These are phyloP conservation scores for Pythium phragmitis DNA, from an alignment of 352 stramenopile species.

Conservation along the genomic window DNA sequence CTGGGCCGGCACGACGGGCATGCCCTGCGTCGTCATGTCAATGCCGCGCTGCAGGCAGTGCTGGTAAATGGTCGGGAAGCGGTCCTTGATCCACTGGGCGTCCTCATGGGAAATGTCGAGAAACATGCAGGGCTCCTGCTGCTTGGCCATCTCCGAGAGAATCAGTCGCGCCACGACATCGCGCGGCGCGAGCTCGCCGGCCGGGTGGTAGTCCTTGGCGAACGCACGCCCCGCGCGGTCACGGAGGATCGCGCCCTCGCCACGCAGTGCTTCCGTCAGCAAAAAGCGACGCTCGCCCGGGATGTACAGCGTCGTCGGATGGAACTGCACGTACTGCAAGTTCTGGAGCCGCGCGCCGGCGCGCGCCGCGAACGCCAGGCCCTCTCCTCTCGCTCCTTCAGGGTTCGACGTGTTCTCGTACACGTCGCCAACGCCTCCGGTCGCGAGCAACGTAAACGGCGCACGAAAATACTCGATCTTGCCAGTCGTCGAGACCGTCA, in stretches of 20 bases:
- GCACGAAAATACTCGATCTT: slow-evolving; percentile 69
- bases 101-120: slow-evolving; percentile 93
- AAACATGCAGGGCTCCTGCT: slow-evolving; percentile 82
- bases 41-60: slow-evolving; percentile 78
- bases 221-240: slow-evolving; percentile 80
- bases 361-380: slow-evolving; percentile 76
- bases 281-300: slow-evolving; percentile 90
- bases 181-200: slow-evolving; percentile 91
- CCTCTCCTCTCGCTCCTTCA: slow-evolving; percentile 66
- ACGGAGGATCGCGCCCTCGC: slow-evolving; percentile 90
- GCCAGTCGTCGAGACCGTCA: slow-evolving; percentile 59
- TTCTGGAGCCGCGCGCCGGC: slow-evolving; percentile 78
- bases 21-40: slow-evolving; percentile 89
- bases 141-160: slow-evolving; percentile 88
- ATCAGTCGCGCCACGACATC: slow-evolving; percentile 94
- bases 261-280: slow-evolving; percentile 91
- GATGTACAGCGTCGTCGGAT: slow-evolving; percentile 94
- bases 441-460: slow-evolving; percentile 90
- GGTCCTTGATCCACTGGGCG: slow-evolving; percentile 74
- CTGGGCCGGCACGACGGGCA: slow-evolving; percentile 91
- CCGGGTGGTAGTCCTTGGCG: slow-evolving; percentile 90
- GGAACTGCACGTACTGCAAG: slow-evolving; percentile 97
- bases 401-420: slow-evolving; percentile 96
- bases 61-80: slow-evolving; percentile 88
- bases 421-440: slow-evolving; percentile 91